Conservation (phyloP, 768 basidiomycete genomes). For the Mycena filopes region DNA sequence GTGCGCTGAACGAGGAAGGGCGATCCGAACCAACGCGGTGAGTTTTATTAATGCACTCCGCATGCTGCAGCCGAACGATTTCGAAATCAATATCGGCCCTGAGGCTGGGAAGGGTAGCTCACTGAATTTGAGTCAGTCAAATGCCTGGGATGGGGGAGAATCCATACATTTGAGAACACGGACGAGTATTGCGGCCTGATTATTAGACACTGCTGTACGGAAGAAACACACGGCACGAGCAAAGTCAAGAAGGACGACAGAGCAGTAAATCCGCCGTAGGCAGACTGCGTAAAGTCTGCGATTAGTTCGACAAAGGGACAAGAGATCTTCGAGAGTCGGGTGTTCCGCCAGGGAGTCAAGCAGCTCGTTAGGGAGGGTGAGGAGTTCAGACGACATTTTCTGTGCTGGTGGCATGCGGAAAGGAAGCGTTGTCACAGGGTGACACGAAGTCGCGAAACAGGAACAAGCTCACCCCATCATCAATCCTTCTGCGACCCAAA, state of each 20-base stretch:
- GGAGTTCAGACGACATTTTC: not conserved
- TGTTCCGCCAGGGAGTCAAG: not conserved
- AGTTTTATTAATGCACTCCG: not conserved
- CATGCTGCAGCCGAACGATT: not conserved
- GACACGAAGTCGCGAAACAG: no score
- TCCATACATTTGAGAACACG: not conserved
- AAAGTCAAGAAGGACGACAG: not conserved
- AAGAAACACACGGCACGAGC: not conserved
- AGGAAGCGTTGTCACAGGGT: no score
- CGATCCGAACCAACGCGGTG: not conserved
- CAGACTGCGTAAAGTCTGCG: not conserved
- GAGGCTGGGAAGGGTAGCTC: no score
- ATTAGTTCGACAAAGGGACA: not conserved
- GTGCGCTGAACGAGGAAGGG: not conserved
- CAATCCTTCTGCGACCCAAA: no score
- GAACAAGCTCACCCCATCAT: no score
- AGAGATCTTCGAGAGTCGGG: not conserved
- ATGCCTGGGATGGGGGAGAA: no score
- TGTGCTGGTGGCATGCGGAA: no score
- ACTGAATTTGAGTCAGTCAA: not conserved
- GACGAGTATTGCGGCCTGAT: not conserved
- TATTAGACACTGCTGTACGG: not conserved
- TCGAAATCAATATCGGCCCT: not conserved
- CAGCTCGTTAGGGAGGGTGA: slow-evolving; percentile 1
- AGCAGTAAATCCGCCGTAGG: not conserved